A percentile compares a stretch with the other conserved stretches of the same genome.
Conservation (phyloP, 2,329 filamentous ascomycete species). For the Aureobasidium sp. region DNA sequence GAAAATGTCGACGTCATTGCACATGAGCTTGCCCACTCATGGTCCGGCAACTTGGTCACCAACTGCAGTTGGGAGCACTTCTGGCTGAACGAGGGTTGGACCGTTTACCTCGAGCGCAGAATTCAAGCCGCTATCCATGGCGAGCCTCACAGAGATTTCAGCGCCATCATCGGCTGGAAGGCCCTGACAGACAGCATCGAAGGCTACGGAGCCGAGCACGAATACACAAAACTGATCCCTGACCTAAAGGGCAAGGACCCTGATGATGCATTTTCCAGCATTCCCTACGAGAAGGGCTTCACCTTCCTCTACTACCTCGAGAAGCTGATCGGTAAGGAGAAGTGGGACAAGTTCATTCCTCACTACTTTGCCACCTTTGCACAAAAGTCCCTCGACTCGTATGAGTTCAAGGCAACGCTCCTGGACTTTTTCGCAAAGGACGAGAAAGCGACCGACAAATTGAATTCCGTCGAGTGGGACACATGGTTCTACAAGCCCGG, state of each 20-base stretch:
- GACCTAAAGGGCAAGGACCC: slow-evolving; percentile 86
- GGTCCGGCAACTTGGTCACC: slow-evolving; percentile 82
- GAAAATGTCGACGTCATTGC: slow-evolving; percentile 96
- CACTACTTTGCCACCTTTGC: slow-evolving; percentile 87
- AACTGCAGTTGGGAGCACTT: slow-evolving; percentile 78
- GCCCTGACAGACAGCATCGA: slow-evolving; percentile 72
- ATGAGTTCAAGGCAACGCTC: slow-evolving; percentile 86
- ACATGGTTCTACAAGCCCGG: slow-evolving; percentile 82
- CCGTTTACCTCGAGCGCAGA: slow-evolving; percentile 84
- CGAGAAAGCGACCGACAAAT: slow-evolving; percentile 52
- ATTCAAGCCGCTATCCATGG: slow-evolving; percentile 73
- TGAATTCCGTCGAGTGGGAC: slow-evolving; percentile 77
- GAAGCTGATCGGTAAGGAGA: slow-evolving; percentile 71
- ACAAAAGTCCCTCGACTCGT: slow-evolving; percentile 82
- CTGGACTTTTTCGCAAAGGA: slow-evolving; percentile 75
- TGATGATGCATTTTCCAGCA: slow-evolving; percentile 86
- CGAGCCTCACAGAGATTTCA: slow-evolving; percentile 83
- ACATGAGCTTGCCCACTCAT: slow-evolving; percentile 69
- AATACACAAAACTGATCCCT: slow-evolving; percentile 86
- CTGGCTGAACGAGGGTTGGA: slow-evolving; percentile 74
- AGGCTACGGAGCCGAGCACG: slow-evolving; percentile 72
- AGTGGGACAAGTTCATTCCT: slow-evolving; percentile 92
- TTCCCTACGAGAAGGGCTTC: slow-evolving; percentile 96
- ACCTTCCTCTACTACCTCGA: slow-evolving; percentile 90
- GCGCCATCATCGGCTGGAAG: slow-evolving; percentile 94